A percentile compares a stretch with the other conserved stretches of the same genome.
phyloP scores from a whole-genome alignment of 768 basidiomycete genomes.

The Phylloporus sp. region DNA sequence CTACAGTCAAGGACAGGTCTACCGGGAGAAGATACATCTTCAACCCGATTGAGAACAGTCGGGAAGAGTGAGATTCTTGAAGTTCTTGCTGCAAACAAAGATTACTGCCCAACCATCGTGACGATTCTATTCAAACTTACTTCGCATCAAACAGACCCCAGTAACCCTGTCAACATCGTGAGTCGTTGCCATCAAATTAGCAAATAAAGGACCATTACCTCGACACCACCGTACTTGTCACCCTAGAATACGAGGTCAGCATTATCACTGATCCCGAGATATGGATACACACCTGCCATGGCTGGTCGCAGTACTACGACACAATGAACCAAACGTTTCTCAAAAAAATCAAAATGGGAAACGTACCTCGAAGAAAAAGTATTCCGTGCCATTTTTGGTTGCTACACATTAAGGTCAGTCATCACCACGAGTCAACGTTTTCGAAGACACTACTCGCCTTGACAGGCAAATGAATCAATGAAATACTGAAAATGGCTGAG shows the following conservation, averaged over 20 bases:
- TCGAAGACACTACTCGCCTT: conserved; percentile 16
- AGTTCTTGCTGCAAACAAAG: conserved; percentile 47
- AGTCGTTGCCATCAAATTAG: conserved; percentile 5
- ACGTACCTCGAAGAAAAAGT: conserved; percentile 81
- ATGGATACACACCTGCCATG: conserved; percentile 60
- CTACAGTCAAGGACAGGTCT: conserved; percentile 7
- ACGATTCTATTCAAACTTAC: conserved; percentile 28
- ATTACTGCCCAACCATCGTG: conserved; percentile 22
- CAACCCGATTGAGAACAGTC: conserved; percentile 34
- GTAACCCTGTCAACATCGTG: conserved; percentile 33
- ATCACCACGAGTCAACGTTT: background rate
- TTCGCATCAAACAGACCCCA: conserved; percentile 67
- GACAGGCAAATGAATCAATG: conserved; percentile 81
- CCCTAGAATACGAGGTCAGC: conserved; percentile 36
- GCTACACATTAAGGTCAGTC: conserved; percentile 35
- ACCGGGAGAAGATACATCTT: background rate
- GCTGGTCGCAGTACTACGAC: conserved; percentile 64
- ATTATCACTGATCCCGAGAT: conserved; percentile 1
- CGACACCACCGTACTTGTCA: conserved; percentile 73
- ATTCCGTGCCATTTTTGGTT: conserved; percentile 72
- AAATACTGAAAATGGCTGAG: conserved; percentile 50
- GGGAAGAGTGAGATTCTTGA: conserved; percentile 70
- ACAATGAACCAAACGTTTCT: background rate
- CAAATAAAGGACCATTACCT: conserved; percentile 31
- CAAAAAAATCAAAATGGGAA: background rate